Evolutionary conservation across 257 asterid genomes (phyloP), one percentile per base, ranked within the genome.

Genomic region (Nemophila menziesii): DNA sequence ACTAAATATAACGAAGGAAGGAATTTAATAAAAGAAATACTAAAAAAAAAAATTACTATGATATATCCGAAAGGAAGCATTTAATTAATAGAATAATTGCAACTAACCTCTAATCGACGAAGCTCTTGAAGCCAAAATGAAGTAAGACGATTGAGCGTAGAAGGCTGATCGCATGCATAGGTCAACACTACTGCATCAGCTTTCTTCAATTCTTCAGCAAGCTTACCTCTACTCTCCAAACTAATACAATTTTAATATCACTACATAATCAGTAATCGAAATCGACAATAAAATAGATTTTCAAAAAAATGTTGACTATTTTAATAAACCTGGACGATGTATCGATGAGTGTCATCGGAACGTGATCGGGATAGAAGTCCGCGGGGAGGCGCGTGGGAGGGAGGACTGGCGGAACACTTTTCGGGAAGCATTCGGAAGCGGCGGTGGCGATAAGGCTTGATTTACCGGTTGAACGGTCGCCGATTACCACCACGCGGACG

Each of bases 91-190:
- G 27, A 7, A 22, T n/a, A 18, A 17, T 33, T 16, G 14, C 13
- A 38, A 19, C 26, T 23, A 59, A 87, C 98, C 96, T 90, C 94
- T 60, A 90, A 62, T 49, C 98, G 66, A 16, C 93, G 96, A 52
- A 90, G 82, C 69, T 85, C 96, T 14, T 65, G 72, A 62, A 90
- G 92, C 98, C 98, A 89, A 75, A 78, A 89, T 19, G 96, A 66
- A 62, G 75, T 73, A 53, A 90, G 77, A 56, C 96, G 96, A 74
- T 72, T 79, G 26, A 90, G 73, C 7, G 94, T 70, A 40, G 79
- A 52, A 43, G 86, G 92, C 66, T 90, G 96, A 67, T 90, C 98
- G 65, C 94, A 90, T 57, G 98, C 98, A 67, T 85, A 81, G n/a
- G 98, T 81, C 75, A 90, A 33, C 48, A 90, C 92, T 5, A 85